Evolutionary conservation across 495 filamentous ascomycete species (phyloP).

Genomic region (Daldinia grandis): DNA sequence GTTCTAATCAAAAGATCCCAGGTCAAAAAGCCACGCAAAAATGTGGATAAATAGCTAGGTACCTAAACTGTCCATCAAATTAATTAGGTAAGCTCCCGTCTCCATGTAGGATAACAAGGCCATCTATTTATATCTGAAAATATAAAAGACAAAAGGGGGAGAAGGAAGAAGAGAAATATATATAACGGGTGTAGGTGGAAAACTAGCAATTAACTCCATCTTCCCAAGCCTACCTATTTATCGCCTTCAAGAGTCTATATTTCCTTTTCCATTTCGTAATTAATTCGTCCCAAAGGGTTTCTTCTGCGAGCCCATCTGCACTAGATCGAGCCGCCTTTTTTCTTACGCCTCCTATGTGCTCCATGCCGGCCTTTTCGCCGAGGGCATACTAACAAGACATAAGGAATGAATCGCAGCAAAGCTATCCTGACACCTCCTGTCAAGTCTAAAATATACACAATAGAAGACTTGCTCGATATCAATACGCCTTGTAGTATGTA

Average conservation of each 20-base stretch:
- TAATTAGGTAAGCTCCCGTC: slow-evolving; percentile 12
- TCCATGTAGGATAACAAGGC: background rate
- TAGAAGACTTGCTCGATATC: background rate
- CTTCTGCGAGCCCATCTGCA: slow-evolving; percentile 21
- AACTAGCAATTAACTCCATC: slow-evolving; percentile 29
- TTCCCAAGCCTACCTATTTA: background rate
- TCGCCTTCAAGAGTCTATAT: slow-evolving; percentile 19
- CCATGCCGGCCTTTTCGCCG: slow-evolving; percentile 4
- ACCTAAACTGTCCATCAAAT: slow-evolving; percentile 15
- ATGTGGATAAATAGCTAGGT: background rate
- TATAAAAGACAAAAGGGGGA: slow-evolving; percentile 13
- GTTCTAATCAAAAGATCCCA: too few relatives aligned
- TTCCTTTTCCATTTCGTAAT: slow-evolving; percentile 25
- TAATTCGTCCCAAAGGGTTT: slow-evolving; percentile 18
- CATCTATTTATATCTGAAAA: slow-evolving; percentile 7
- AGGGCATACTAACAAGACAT: background rate
- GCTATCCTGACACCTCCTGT: background rate
- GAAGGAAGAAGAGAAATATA: slow-evolving; percentile 17
- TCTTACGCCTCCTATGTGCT: slow-evolving; percentile 8
- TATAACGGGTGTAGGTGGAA: slow-evolving; percentile 1
- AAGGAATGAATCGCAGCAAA: background rate
- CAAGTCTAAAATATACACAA: background rate
- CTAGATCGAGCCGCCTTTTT: slow-evolving; percentile 23
- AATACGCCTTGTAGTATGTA: background rate
- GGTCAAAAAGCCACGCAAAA: background rate